Conservation (phyloP, 2,329 filamentous ascomycete genomes). For the Claviceps spartinae region DNA sequence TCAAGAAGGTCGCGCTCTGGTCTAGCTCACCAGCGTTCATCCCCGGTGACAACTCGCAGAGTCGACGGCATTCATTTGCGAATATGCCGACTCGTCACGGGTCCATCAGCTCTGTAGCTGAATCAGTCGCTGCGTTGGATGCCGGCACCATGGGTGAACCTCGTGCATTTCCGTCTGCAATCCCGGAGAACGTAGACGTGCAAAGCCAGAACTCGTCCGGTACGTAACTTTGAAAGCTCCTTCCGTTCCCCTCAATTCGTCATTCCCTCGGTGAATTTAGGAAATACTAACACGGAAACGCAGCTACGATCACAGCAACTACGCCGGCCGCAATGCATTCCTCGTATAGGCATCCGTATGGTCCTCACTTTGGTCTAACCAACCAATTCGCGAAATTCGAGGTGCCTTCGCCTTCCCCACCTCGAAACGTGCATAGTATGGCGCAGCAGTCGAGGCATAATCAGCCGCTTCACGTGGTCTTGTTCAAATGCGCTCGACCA, state of each 20-base stretch:
- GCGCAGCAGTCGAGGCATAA: conserved; percentile 49
- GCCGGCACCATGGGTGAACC: conserved; percentile 26
- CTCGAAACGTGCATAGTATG: conserved; percentile 47
- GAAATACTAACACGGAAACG: neutral
- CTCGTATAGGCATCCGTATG: conserved; percentile 26
- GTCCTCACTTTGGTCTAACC: conserved; percentile 32
- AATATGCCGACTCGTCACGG: conserved; percentile 51
- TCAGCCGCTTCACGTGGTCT: conserved; percentile 72
- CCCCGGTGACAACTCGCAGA: conserved; percentile 52
- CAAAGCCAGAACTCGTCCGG: conserved; percentile 23
- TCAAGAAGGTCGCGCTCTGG: conserved; percentile 57
- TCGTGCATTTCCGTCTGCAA: conserved; percentile 29
- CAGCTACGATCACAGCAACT: conserved; percentile 14
- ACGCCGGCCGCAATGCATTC: conserved; percentile 15
- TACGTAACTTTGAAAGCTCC: conserved; percentile 16
- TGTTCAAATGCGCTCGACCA: conserved; percentile 91
- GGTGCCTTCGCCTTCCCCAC: conserved; percentile 38
- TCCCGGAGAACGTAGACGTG: conserved; percentile 25
- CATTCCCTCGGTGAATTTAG: neutral
- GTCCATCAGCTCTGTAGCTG: conserved; percentile 47
- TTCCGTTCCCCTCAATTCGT: neutral
- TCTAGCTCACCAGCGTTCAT: conserved; percentile 57
- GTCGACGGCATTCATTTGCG: conserved; percentile 68
- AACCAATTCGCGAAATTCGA: conserved; percentile 14
- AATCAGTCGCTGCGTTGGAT: conserved; percentile 35